phyloP scores from a whole-genome alignment of 176 grass and related monocot species.

The Rhynchospora pubera region DNA sequence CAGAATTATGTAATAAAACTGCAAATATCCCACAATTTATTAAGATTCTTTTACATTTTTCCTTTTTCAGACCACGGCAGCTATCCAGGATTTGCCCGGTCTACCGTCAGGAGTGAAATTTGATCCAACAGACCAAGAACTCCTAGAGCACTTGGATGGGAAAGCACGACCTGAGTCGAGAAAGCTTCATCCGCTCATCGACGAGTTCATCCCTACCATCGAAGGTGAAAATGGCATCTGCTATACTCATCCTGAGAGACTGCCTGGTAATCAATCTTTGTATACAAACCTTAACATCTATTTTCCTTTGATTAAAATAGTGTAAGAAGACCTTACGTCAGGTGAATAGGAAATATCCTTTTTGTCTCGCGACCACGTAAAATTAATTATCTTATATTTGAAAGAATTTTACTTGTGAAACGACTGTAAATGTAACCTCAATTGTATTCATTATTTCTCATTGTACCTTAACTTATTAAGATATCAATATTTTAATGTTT shows the following conservation, averaged over 20 bases:
- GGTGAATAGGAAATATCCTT: neutral
- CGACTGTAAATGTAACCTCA: neutral
- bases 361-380: neutral
- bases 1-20: neutral
- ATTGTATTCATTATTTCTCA: neutral
- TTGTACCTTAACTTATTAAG: neutral
- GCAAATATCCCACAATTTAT: neutral
- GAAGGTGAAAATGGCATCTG: conserved; percentile 76
- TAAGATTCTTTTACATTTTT: neutral
- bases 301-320: neutral
- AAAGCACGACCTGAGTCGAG: conserved; percentile 51
- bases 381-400: neutral
- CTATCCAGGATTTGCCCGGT: conserved; percentile 44
- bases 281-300: neutral
- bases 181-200: conserved; percentile 63
- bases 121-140: conserved; percentile 69
- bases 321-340: neutral
- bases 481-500: neutral
- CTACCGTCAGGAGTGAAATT: conserved; percentile 74
- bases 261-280: conserved; percentile 36
- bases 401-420: neutral
- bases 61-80: conserved; percentile 32
- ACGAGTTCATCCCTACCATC: conserved; percentile 83
- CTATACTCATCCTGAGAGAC: conserved; percentile 80
- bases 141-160: conserved; percentile 73